Percentiles rank a stretch among this genome's conserved stretches.
phyloP scores from a whole-genome alignment of 1,284 basidiomycete genomes.

The Schizopora paradoxa region DNA sequence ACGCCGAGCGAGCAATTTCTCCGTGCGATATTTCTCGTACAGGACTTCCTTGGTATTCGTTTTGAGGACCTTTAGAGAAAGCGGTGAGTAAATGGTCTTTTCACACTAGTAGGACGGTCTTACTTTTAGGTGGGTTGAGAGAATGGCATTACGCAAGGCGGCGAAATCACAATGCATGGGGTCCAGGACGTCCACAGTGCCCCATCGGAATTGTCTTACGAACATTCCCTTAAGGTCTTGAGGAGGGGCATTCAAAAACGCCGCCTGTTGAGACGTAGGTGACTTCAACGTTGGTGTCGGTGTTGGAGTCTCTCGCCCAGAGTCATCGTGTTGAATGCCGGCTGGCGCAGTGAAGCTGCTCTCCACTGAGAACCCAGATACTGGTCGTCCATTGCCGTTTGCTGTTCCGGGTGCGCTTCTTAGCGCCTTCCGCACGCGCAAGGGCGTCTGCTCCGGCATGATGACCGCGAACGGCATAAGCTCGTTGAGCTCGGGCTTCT shows the following conservation, averaged over 20 bases:
- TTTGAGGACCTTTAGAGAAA: conserved; percentile 57
- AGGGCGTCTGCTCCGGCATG: conserved; percentile 52
- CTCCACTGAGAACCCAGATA: conserved; percentile 17
- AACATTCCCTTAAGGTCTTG: conserved; percentile 67
- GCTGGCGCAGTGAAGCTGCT: conserved; percentile 7
- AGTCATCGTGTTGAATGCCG: too few relatives aligned
- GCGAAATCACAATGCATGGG: conserved; percentile 80
- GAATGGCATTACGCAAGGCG: conserved; percentile 69
- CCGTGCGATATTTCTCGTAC: conserved; percentile 79
- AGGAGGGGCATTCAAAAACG: conserved; percentile 48
- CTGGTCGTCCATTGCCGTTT: conserved; percentile 17
- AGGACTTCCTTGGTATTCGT: conserved; percentile 74
- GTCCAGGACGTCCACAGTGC: conserved; percentile 75
- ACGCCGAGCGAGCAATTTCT: conserved; percentile 76
- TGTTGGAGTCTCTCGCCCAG: conserved; percentile 24
- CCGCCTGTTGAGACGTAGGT: conserved; percentile 24
- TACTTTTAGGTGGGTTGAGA: conserved; percentile 78
- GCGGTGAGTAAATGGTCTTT: conserved; percentile 5
- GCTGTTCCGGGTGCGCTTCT: conserved; percentile 18
- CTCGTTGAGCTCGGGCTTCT: conserved; percentile 37
- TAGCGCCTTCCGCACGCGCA: conserved; percentile 29
- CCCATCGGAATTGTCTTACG: conserved; percentile 74
- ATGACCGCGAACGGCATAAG: conserved; percentile 70
- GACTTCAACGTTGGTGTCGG: conserved; percentile 25
- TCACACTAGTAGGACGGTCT: conserved; percentile 24